Percentiles rank a stretch among this genome's conserved stretches.
Evolutionary conservation across 495 filamentous ascomycete species (phyloP).

Genomic region (Endocarpon pusillum): DNA sequence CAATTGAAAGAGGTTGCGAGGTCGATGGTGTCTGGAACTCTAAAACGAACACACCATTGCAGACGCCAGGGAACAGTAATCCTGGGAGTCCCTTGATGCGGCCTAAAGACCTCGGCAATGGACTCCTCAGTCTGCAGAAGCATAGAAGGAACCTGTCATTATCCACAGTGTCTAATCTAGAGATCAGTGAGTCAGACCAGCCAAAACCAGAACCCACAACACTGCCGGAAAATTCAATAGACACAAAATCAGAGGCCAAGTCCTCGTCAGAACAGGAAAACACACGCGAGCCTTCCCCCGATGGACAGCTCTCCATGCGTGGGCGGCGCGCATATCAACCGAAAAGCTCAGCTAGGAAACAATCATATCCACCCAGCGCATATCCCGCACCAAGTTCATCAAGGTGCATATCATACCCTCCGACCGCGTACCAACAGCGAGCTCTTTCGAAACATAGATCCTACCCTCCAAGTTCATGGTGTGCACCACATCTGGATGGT

Average conservation of each 20-base stretch:
- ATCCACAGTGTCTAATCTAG: no score
- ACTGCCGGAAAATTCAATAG: neutral
- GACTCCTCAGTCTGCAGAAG: neutral
- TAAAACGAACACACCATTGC: slow-evolving; percentile 31
- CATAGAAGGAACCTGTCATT: slow-evolving; percentile 7
- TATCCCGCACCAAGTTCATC: no score
- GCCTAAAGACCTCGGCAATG: slow-evolving; percentile 7
- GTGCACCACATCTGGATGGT: no score
- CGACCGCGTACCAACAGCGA: no score
- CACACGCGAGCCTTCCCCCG: neutral
- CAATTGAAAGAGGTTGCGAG: slow-evolving; percentile 70
- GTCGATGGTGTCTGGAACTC: slow-evolving; percentile 86
- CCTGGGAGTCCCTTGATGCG: slow-evolving; percentile 8
- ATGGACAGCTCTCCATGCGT: slow-evolving; percentile 1
- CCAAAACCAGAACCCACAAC: neutral
- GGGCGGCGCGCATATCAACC: neutral
- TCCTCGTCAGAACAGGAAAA: neutral
- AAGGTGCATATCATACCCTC: no score
- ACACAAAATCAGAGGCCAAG: neutral
- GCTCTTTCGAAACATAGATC: no score
- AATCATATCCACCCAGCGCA: no score
- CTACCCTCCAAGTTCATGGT: no score
- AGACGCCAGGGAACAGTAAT: slow-evolving; percentile 13
- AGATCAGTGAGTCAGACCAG: no score
- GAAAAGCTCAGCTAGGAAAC: no score